Conservation (phyloP, 129 eudicot species). For the Helichrysum umbraculigerum region DNA sequence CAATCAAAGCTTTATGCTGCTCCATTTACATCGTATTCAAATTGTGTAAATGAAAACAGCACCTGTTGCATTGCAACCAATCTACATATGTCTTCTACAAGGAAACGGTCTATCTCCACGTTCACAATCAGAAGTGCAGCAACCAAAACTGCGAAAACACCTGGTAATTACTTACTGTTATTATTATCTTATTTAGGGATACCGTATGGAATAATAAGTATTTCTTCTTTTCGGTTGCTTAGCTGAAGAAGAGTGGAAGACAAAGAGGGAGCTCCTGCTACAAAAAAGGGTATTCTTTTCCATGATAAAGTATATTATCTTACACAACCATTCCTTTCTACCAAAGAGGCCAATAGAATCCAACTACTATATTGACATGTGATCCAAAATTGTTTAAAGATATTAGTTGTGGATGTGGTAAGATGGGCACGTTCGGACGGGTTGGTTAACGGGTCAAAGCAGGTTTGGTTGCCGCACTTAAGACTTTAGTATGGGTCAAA, state of each 20-base stretch:
- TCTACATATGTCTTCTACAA: slow-evolving; percentile 26
- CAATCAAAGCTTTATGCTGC: slow-evolving; percentile 42
- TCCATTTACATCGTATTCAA: slow-evolving; percentile 26
- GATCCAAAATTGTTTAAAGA: neutral
- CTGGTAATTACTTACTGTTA: slow-evolving; percentile 52
- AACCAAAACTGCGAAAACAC: slow-evolving; percentile 89
- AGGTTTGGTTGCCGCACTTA: neutral
- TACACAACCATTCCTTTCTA: neutral
- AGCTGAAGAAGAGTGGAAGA: slow-evolving; percentile 98
- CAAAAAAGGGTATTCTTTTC: slow-evolving; percentile 68
- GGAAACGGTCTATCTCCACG: slow-evolving; percentile 28
- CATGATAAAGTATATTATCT: neutral
- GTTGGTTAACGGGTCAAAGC: neutral
- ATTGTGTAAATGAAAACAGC: slow-evolving; percentile 31
- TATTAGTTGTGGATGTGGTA: neutral
- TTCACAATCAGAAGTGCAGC: slow-evolving; percentile 65
- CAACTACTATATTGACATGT: neutral
- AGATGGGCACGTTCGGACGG: no score
- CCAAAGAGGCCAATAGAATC: neutral
- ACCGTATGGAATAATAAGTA: neutral
- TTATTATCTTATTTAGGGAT: neutral
- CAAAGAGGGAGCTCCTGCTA: slow-evolving; percentile 63
- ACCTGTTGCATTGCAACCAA: slow-evolving; percentile 34
- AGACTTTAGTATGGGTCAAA: neutral
- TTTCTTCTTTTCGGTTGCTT: slow-evolving; percentile 32